Percentiles rank a stretch among this genome's conserved stretches.
Evolutionary conservation across 208 protist species (phyloP).

Genomic region (Kentomonas sorsogonicus): DNA sequence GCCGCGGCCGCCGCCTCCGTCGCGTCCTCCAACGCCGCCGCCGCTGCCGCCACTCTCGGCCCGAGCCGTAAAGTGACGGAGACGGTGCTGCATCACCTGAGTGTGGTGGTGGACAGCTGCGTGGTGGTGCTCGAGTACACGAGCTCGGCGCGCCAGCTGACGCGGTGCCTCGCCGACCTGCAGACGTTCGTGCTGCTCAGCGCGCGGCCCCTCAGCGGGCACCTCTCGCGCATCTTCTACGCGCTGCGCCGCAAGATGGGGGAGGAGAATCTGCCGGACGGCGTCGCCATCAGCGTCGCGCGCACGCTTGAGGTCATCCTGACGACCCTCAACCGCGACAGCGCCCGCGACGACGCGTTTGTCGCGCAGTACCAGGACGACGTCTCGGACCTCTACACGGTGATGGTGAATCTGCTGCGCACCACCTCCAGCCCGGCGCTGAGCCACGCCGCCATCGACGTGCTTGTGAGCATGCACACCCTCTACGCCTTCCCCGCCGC

Average conservation of each 20-base stretch:
- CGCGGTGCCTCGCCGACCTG: constrained; percentile 78
- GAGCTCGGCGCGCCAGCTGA: constrained; percentile 55
- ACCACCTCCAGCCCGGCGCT: constrained; percentile 61
- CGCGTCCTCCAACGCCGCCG: background rate
- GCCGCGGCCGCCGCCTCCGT: constrained; percentile 43
- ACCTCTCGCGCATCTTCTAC: constrained; percentile 81
- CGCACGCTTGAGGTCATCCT: constrained; percentile 77
- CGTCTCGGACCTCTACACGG: constrained; percentile 66
- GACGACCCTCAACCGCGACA: constrained; percentile 40
- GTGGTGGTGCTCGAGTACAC: constrained; percentile 85
- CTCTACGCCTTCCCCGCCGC: constrained; percentile 50
- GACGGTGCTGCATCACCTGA: constrained; percentile 68
- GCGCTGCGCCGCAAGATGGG: constrained; percentile 63
- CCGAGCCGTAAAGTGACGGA: too few species aligned
- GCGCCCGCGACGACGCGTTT: constrained; percentile 52
- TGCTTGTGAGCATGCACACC: constrained; percentile 70
- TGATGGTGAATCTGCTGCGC: constrained; percentile 57
- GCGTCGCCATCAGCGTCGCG: constrained; percentile 66
- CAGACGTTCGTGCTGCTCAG: constrained; percentile 77
- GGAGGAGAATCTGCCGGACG: constrained; percentile 53
- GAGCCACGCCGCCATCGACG: constrained; percentile 69
- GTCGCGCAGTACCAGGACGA: constrained; percentile 81
- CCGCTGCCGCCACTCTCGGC: too few species aligned
- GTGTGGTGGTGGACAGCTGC: constrained; percentile 74
- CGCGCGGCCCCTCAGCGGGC: constrained; percentile 56